Percentiles rank a stretch among this genome's conserved stretches.
phyloP scores from a whole-genome alignment of 2,329 filamentous ascomycete genomes.

The Mariannaea sp. region DNA sequence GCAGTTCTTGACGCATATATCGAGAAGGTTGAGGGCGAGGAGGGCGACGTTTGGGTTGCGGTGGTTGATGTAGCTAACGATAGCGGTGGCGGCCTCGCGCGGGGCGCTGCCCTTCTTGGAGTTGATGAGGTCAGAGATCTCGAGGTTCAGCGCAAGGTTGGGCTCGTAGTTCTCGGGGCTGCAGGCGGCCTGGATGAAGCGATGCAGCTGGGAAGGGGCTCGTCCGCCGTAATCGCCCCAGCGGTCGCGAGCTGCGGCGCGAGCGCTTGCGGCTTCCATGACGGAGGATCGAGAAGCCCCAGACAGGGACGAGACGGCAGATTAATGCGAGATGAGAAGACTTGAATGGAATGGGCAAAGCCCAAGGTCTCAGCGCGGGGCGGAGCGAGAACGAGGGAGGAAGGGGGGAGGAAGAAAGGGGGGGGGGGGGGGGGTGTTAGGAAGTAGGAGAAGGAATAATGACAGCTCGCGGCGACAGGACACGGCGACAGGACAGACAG shows the following conservation, averaged over 20 bases:
- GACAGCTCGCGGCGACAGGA: conserved; percentile 3
- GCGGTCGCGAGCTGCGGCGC: conserved; percentile 93
- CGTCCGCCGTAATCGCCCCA: conserved; percentile 80
- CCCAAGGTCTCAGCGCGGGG: neutral
- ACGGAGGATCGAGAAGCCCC: too few species aligned
- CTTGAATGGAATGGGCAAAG: neutral
- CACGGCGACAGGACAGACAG: conserved; percentile 1
- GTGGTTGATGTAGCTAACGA: conserved; percentile 94
- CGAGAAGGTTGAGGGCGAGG: conserved; percentile 87
- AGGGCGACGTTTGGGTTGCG: conserved; percentile 95
- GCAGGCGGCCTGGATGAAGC: conserved; percentile 95
- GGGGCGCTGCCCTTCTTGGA: conserved; percentile 95
- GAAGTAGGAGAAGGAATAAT: neutral
- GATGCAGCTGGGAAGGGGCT: conserved; percentile 83
- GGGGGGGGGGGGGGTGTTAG: too few species aligned
- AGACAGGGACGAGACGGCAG: neutral
- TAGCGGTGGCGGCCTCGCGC: conserved; percentile 90
- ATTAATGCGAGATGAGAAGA: neutral
- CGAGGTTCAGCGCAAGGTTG: conserved; percentile 93
- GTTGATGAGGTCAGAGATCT: conserved; percentile 96
- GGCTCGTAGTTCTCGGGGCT: conserved; percentile 98
- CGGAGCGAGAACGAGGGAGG: neutral
- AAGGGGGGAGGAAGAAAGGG: neutral
- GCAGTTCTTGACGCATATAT: conserved; percentile 99
- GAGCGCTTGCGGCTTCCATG: conserved; percentile 95